These are phyloP conservation scores for Wickerhamiella domercqiae DNA, from an alignment of 805 yeast species.

Conservation along the genomic window DNA sequence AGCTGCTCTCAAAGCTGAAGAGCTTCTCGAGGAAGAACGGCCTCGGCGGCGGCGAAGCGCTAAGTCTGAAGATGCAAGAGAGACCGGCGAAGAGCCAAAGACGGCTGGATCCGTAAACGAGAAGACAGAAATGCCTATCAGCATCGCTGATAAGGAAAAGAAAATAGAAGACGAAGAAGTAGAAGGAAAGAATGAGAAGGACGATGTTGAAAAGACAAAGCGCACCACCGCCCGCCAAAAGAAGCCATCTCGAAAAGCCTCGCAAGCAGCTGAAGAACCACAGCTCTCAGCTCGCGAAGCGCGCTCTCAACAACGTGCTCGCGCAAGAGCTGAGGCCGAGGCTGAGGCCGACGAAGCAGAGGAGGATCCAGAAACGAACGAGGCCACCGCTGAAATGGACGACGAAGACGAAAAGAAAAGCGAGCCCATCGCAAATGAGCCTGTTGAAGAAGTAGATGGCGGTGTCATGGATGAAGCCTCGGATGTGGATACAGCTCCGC, in stretches of 20 bases:
- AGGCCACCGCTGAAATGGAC: background rate
- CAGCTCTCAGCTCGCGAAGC: background rate
- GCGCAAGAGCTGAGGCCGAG: conserved; percentile 1
- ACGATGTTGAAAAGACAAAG: background rate
- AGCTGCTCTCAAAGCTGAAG: background rate
- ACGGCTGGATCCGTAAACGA: too few species aligned
- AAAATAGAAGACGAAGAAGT: too few species aligned
- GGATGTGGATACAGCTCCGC: too few species aligned
- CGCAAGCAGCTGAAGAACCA: background rate
- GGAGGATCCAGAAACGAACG: conserved; percentile 1
- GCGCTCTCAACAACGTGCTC: background rate
- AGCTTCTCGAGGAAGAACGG: background rate
- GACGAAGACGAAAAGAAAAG: background rate
- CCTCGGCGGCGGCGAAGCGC: background rate
- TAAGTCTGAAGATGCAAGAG: background rate
- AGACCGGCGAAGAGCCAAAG: background rate
- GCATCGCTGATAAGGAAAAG: too few species aligned
- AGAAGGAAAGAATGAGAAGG: too few species aligned
- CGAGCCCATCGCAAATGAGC: background rate
- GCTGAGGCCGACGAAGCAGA: conserved; percentile 3
- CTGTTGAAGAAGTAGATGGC: background rate
- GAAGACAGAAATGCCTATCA: too few species aligned
- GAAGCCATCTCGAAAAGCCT: conserved; percentile 4
- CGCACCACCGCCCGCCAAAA: background rate
- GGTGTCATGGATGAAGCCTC: too few species aligned